phyloP scores from a whole-genome alignment of 1,284 basidiomycete species.

The Fistulina hepatica region DNA sequence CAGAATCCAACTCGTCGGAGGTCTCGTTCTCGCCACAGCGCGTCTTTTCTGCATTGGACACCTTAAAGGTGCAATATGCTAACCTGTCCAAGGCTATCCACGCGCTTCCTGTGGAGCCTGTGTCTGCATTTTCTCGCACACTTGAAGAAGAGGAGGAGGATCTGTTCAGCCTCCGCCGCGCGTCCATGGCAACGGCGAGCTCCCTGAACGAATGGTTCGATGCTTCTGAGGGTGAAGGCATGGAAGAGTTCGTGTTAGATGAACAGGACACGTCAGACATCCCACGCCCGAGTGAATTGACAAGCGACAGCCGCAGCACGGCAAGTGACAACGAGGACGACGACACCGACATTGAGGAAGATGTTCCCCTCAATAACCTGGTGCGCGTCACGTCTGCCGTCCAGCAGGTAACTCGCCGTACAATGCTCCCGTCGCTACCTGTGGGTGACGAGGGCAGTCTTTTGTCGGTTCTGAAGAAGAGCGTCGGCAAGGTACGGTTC shows the following conservation, averaged over 20 bases:
- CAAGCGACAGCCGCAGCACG: conserved; percentile 29
- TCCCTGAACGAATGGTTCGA: conserved; percentile 63
- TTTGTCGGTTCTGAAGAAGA: conserved; percentile 83
- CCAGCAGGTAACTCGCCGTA: conserved; percentile 39
- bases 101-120: conserved; percentile 12
- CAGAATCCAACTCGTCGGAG: too few relatives aligned
- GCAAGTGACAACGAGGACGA: background rate
- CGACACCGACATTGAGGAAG: conserved; percentile 36
- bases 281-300: conserved; percentile 30
- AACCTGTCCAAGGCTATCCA: conserved; percentile 38
- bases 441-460: conserved; percentile 80
- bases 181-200: conserved; percentile 44
- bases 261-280: conserved; percentile 28
- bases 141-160: conserved; percentile 36
- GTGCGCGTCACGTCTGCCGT: conserved; percentile 13
- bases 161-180: conserved; percentile 13
- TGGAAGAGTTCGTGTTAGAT: conserved; percentile 62
- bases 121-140: conserved; percentile 24
- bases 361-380: conserved; percentile 13
- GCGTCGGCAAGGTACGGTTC: conserved; percentile 69
- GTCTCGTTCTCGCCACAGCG: too few relatives aligned
- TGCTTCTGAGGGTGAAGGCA: conserved; percentile 46
- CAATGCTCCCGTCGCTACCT: conserved; percentile 52
- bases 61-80: conserved; percentile 51
- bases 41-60: conserved; percentile 33